Base-by-base conservation (phyloP, 495 filamentous ascomycete species). In the Aspergillus mulundensis region DNA sequence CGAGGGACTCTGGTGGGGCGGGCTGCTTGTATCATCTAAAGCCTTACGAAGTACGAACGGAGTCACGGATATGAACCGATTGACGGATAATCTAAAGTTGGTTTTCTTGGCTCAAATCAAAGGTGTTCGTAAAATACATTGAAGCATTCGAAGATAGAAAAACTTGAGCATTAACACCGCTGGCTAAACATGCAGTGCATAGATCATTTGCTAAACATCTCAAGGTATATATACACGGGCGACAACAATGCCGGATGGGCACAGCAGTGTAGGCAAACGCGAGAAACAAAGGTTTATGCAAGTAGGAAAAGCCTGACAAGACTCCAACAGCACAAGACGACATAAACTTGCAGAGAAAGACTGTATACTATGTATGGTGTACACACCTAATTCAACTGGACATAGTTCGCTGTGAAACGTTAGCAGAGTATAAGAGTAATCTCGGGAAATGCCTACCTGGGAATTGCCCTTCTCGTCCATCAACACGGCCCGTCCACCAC, bases 401-500 rank as follows among this genome's bases (percentile, higher is more conserved):
- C 75, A 52, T 78, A 78, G 60, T 78, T 78, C 51, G 67, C 72
- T 78, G 43, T 30, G 51, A 64, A 28, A 57, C 61, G 50, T 36
- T n/a, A 30, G 25, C 6, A 42, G 24, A 21, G 28, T 25, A 12
- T 21, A 41, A 30, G 30, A 24, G 20, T 2, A 36, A 11, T 10
- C 6, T 36, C 6, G 32, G 6, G 32, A 2, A 36, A 6, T 7
- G 54, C 84, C 73, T 81, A 92, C 94, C 94, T 61, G 94, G 94
- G 70, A 98, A 97, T 70, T 97, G 94, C 38, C 94, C 94, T 61
- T 87, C 77, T 69, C 84, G 83, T 19, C 88, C 91, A 57, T 84
- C 74, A 52, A 94, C 57, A 66, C 80, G 85, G 6, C 94, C 94
- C 2, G 78, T 84, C 94, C 94, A 99, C 94, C 94, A 99, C 71